phyloP scores from a whole-genome alignment of 2,329 filamentous ascomycete genomes.

The Penicillium janthinellum region DNA sequence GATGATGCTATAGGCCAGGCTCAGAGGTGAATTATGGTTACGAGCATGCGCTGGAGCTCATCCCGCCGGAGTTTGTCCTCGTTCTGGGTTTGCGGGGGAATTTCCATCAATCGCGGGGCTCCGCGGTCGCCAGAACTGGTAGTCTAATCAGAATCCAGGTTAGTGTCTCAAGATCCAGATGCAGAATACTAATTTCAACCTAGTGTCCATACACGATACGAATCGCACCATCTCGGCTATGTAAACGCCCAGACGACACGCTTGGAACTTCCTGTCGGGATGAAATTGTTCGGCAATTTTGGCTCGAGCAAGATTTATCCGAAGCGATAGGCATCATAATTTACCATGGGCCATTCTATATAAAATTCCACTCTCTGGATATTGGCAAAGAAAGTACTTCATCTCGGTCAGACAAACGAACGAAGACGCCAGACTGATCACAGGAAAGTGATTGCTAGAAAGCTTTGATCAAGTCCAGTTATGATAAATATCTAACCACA shows the following conservation, averaged over 20 bases:
- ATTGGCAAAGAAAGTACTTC: background rate
- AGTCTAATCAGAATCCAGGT: background rate
- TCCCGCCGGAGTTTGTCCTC: conserved; percentile 28
- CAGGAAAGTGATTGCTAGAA: background rate
- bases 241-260: background rate
- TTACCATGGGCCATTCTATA: background rate
- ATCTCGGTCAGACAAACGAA: background rate
- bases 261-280: background rate
- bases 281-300: background rate
- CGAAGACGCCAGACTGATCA: too few relatives aligned
- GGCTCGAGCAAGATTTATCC: background rate
- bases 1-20: background rate
- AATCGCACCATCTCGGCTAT: background rate
- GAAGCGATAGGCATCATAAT: background rate
- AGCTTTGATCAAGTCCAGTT: too few relatives aligned
- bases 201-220: background rate
- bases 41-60: conserved; percentile 4
- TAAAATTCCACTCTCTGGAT: background rate
- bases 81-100: conserved; percentile 15
- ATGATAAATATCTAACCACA: background rate
- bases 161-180: background rate
- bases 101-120: conserved; percentile 9
- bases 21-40: background rate
- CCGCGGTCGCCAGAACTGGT: background rate
- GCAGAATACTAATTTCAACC: background rate